Percentiles rank a stretch among this genome's conserved stretches.
These are phyloP conservation scores for Populus trichocarpa DNA, from an alignment of 441 rosid species.

Conservation along the genomic window DNA sequence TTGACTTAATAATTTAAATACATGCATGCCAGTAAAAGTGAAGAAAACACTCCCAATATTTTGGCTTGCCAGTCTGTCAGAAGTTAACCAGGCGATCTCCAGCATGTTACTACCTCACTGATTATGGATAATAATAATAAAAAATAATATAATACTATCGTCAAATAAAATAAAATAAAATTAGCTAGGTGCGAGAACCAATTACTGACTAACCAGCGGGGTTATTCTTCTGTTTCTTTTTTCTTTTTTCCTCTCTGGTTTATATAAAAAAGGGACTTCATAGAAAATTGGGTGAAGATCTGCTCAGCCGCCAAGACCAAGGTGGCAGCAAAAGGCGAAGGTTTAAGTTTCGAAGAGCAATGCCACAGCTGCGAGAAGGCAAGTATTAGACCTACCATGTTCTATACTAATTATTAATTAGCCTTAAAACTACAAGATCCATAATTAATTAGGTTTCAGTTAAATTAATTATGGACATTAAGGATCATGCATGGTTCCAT, in stretches of 20 bases:
- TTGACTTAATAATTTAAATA: too few relatives aligned
- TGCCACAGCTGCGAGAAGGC: slow-evolving; percentile 86
- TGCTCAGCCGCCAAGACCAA: slow-evolving; percentile 66
- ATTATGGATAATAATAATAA: too few relatives aligned
- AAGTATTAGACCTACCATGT: slow-evolving; percentile 7
- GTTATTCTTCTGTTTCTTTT: neutral
- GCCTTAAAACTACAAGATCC: neutral
- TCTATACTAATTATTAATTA: neutral
- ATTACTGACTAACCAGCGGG: neutral
- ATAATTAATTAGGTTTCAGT: neutral
- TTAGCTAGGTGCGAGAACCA: too few relatives aligned
- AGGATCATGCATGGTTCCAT: neutral
- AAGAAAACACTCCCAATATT: neutral
- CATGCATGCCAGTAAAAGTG: neutral
- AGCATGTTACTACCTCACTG: too few relatives aligned
- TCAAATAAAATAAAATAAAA: too few relatives aligned
- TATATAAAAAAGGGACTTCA: slow-evolving; percentile 54
- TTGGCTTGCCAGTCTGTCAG: neutral
- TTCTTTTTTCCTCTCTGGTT: slow-evolving; percentile 16
- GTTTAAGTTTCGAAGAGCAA: slow-evolving; percentile 48
- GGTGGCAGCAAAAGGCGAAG: slow-evolving; percentile 46
- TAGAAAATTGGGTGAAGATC: slow-evolving; percentile 83
- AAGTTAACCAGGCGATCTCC: neutral
- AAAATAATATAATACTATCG: too few relatives aligned
- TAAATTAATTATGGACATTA: neutral